Evolutionary conservation across 306 rosid species (phyloP).

Genomic region (Macrotyloma uniflorum): DNA sequence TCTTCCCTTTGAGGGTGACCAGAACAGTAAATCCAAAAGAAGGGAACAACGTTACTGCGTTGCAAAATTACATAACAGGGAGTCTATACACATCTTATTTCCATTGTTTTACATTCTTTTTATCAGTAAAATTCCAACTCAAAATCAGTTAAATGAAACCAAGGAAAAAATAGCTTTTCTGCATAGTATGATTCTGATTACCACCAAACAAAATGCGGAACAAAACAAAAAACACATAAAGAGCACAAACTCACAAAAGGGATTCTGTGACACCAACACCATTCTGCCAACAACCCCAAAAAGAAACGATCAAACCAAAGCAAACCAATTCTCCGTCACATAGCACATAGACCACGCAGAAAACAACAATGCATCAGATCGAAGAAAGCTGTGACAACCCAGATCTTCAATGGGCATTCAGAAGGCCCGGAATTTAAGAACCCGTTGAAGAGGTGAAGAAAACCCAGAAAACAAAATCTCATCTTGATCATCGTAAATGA

Average conservation of each 20-base stretch:
- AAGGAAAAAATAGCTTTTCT: background rate
- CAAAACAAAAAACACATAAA: background rate
- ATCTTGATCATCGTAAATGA: background rate
- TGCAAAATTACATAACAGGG: constrained; percentile 7
- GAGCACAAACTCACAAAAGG: constrained; percentile 3
- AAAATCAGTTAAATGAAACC: constrained; percentile 2
- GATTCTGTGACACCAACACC: background rate
- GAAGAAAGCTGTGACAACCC: constrained; percentile 24
- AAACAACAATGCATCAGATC: constrained; percentile 39
- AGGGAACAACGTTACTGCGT: background rate
- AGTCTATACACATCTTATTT: background rate
- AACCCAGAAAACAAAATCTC: constrained; percentile 35
- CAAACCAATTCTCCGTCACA: background rate
- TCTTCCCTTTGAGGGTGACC: background rate
- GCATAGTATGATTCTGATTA: constrained; percentile 18
- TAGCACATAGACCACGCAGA: background rate
- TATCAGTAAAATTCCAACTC: background rate
- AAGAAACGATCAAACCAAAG: constrained; percentile 17
- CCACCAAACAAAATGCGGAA: constrained; percentile 31
- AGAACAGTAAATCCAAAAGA: background rate
- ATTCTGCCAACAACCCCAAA: constrained; percentile 6
- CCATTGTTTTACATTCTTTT: background rate
- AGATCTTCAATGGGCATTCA: constrained; percentile 17
- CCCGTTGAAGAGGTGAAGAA: constrained; percentile 24
- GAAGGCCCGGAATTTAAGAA: constrained; percentile 30